These are phyloP conservation scores for Xylaria sp. DNA, from an alignment of 2,329 filamentous ascomycete genomes.

Conservation along the genomic window DNA sequence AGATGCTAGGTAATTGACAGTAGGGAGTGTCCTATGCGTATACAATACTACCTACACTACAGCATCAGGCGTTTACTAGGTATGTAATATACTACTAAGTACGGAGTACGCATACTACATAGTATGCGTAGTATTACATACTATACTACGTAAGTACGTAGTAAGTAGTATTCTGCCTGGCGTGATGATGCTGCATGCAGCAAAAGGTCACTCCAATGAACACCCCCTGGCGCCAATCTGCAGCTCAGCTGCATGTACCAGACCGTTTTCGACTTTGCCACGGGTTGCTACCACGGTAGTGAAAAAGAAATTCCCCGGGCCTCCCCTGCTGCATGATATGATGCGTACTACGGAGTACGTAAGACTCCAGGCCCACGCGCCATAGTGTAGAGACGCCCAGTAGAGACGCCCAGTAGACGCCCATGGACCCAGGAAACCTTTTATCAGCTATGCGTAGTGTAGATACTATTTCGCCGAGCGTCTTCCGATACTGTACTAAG, in stretches of 20 bases:
- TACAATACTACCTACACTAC: not conserved
- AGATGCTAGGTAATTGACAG: conserved; percentile 8
- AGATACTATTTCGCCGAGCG: not conserved
- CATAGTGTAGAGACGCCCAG: no score
- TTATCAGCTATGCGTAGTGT: conserved; percentile 5
- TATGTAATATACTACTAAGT: no score
- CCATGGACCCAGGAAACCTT: not conserved
- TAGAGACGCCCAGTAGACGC: not conserved
- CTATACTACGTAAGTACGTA: no score
- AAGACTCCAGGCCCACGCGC: not conserved
- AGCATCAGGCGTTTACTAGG: not conserved
- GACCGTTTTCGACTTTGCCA: conserved; percentile 19
- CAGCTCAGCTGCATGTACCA: conserved; percentile 30
- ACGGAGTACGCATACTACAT: no score
- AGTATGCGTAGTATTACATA: no score
- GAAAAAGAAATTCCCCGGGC: conserved; percentile 27
- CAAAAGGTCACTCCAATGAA: not conserved
- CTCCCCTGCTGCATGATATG: conserved; percentile 21
- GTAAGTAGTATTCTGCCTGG: no score
- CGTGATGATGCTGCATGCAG: conserved; percentile 7
- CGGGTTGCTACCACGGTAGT: conserved; percentile 26
- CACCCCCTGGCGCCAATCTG: conserved; percentile 16
- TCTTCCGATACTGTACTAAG: conserved; percentile 1
- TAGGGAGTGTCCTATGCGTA: not conserved
- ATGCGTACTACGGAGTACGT: not conserved